Conservation (phyloP, 2,329 filamentous ascomycete species). For the Cadophora malorum region DNA sequence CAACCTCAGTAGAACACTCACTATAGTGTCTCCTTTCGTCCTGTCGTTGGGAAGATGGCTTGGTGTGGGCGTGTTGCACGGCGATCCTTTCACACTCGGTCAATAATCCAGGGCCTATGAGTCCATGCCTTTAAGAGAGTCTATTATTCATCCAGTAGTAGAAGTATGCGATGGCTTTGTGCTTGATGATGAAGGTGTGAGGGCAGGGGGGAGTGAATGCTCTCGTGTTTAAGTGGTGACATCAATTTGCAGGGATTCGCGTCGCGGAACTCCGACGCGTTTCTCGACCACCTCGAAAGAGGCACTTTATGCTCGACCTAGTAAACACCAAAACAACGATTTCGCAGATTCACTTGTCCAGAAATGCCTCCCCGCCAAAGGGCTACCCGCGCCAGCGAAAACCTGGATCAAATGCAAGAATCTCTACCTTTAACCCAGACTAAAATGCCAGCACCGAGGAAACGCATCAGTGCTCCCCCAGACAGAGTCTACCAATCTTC, state of each 20-base stretch:
- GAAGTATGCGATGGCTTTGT: too few relatives aligned
- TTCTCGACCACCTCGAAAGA: not conserved
- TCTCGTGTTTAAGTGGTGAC: not conserved
- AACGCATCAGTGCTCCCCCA: constrained; percentile 35
- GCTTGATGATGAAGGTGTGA: too few relatives aligned
- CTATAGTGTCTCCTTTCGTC: too few relatives aligned
- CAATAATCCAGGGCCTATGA: too few relatives aligned
- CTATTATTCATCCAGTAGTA: too few relatives aligned
- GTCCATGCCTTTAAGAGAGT: too few relatives aligned
- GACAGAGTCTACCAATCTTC: constrained; percentile 40
- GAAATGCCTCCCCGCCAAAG: not conserved
- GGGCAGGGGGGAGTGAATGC: not conserved
- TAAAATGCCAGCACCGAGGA: constrained; percentile 35
- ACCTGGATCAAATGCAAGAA: not conserved
- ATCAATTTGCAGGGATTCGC: constrained; percentile 6
- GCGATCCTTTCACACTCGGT: too few relatives aligned
- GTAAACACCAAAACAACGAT: not conserved
- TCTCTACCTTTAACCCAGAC: constrained; percentile 1
- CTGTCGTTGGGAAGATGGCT: too few relatives aligned
- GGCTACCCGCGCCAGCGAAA: not conserved
- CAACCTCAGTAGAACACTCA: too few relatives aligned
- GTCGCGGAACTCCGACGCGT: constrained; percentile 7
- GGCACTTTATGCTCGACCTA: not conserved
- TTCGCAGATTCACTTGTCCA: not conserved
- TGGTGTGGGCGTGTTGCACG: too few relatives aligned